A percentile compares a stretch with the other conserved stretches of the same genome.
Conservation (phyloP, 2,329 filamentous ascomycete species). For the Aureobasidium sp. region DNA sequence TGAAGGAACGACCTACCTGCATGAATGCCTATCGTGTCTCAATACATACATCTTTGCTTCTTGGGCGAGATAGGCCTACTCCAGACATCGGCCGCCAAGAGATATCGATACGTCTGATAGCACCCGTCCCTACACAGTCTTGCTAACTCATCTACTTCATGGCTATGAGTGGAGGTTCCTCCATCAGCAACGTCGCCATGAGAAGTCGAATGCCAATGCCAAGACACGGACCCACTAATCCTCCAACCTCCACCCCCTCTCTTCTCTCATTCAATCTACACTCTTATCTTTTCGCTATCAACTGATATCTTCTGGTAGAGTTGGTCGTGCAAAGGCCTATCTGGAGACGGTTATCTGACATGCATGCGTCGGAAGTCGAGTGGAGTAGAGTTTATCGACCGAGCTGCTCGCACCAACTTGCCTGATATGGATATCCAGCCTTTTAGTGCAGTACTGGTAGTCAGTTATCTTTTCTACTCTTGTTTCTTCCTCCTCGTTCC, state of each 20-base stretch:
- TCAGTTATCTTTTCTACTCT: neutral
- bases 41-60: neutral
- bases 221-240: neutral
- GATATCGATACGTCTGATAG: neutral
- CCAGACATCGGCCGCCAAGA: neutral
- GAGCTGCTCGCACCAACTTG: neutral
- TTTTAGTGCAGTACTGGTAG: neutral
- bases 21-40: neutral
- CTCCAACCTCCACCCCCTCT: neutral
- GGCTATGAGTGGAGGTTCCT: too few relatives aligned
- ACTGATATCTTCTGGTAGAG: neutral
- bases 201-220: neutral
- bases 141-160: too few relatives aligned
- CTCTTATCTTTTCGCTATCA: neutral
- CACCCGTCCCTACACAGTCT: neutral
- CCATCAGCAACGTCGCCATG: neutral
- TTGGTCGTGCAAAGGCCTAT: constrained; percentile 3
- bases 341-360: neutral
- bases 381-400: neutral
- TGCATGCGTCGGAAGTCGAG: neutral
- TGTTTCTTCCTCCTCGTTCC: neutral
- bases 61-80: neutral
- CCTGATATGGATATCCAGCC: neutral
- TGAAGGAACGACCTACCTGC: neutral
- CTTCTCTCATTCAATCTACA: neutral